Base-by-base conservation (phyloP, 2,329 filamentous ascomycete genomes). In the Sporothrix protearum region DNA sequence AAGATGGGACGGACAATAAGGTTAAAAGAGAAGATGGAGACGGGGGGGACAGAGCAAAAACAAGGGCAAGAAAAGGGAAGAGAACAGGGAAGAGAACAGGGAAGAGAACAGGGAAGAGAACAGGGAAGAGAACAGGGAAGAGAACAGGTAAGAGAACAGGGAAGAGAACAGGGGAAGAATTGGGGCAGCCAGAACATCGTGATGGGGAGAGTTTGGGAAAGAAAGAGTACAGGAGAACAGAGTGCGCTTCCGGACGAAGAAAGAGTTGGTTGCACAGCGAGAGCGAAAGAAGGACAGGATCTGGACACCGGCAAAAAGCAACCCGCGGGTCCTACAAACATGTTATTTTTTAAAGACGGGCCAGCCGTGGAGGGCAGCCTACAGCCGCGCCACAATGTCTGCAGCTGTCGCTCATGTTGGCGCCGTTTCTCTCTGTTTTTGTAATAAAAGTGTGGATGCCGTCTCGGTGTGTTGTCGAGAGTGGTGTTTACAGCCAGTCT, bases 271-370 rank as follows among this genome's bases (percentile, higher is more conserved):
- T 61, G 57, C 30, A n/a, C 57, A 22, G n/a, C 14, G 10, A 47
- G 4, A 45, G 42, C 10, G 5, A 12, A 10, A 16, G 42, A 12
- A 16, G 42, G 14, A 47, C 42, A 16, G 33, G 3, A n/a, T n/a
- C 30, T 7, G 19, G 9, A 22, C 19, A 61, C 30, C 30, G 12
- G 5, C 30, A 22, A 19, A n/a, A 19, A n/a, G n/a, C 33, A 12
- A 19, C 33, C 19, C 57, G 30, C 33, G 57, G 39, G 30, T 61
- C 33, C 57, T 61, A 33, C 57, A 33, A 22, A 25, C 33, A 22
- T 61, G 30, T 33, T 61, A 61, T 61, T 61, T 61, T 61, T 61
- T 30, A 33, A 61, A 3, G 57, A 61, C 30, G 57, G 57, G 57
- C n/a, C 9, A 33, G 9, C n/a, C 36, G 12, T 42, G 39, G 59